Evolutionary conservation across 805 yeast genomes (phyloP), one percentile per base, ranked within the genome.

Genomic region (Starmera pachycereana): DNA sequence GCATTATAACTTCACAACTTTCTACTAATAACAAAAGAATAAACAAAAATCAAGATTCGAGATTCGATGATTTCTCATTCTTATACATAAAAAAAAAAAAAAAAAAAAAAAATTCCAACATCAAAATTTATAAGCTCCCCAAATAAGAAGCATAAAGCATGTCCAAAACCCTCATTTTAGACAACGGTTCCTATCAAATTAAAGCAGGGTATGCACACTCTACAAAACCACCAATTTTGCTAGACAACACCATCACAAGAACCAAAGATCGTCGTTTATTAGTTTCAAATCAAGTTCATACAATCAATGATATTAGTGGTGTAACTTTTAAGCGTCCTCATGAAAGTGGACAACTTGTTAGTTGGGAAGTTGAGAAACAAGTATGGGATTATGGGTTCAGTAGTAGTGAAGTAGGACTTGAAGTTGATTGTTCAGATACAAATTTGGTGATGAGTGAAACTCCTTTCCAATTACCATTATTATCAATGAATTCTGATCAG

Each of bases 361-460:
- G 90, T 32, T 92, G 97, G 98, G 95, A 86, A 46, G 63, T 84
- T 3, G 88, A 92, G 55, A 82, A 81, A 51, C 80, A 81, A 18
- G 72, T 92, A 2, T 92, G 97, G 98, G 97, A 92, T 57, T 76
- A 81, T 47, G 63, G 65, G 32, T 60, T 66, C 41, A 43, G 47
- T 3, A 50, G 58, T 33, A 44, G 51, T 13, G 62, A 60, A 29
- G 54, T 60, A 40, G 72, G 68, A 4, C 55, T 72, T 35, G 68
- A 72, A 38, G 51, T 69, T 11, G 63, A 56, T 35, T 67, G 67
- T 13, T 66, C 70, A 1, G 80, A 74, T 1, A 63, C 74, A 3
- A 76, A 81, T 41, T 64, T 92, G 33, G 67, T 88, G 0, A 68
- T 85, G 37, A 78, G 89, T 2, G 97, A 92, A 52, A 67, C 86